Evolutionary conservation across 148 eudicot species (phyloP), one percentile per base, ranked within the genome.

Genomic region (Nepenthes gracilis): DNA sequence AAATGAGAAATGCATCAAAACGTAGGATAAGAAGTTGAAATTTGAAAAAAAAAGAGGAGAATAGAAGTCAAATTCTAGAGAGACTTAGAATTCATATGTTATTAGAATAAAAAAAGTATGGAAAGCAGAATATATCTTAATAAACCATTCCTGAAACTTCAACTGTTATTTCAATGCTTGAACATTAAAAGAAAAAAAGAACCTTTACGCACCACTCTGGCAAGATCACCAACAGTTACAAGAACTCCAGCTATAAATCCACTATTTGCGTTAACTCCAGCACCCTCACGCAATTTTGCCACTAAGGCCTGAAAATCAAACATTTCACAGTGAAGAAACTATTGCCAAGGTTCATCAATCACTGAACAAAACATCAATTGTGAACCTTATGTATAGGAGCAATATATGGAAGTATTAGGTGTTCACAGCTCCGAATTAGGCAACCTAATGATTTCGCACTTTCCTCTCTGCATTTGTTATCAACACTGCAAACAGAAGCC

Each of bases 361-460:
- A 13, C 53, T 32, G 3, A 14, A 50, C 3, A 43, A 34, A 66
- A 15, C 8, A 48, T 45, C 15, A 9, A 48, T 6, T 38, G 33
- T 5, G 33, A 2, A 93, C 98, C 98, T 93, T 88, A 77, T 93
- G 94, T 68, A 93, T 79, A 36, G 97, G 96, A 70, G 97, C 83
- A 67, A 92, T 85, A 63, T 92, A 92, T n/a, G 97, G 97, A 62
- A 88, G 90, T 57, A 92, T 85, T 68, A 92, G 68, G 48, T 90
- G 81, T 71, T 93, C 99, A 70, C 96, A 93, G 38, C 78, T 86
- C 50, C 99, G 99, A 65, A 93, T 93, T 57, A 88, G 73, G 81
- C 89, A 88, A 63, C 99, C 96, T 70, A 93, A 76, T 63, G 89
- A 81, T 58, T 93, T 93, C 12, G 99, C 99, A 72, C 99, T 88